These are phyloP conservation scores for Saccharomycopsis phalli DNA, from an alignment of 1,139 yeast species.

Conservation along the genomic window DNA sequence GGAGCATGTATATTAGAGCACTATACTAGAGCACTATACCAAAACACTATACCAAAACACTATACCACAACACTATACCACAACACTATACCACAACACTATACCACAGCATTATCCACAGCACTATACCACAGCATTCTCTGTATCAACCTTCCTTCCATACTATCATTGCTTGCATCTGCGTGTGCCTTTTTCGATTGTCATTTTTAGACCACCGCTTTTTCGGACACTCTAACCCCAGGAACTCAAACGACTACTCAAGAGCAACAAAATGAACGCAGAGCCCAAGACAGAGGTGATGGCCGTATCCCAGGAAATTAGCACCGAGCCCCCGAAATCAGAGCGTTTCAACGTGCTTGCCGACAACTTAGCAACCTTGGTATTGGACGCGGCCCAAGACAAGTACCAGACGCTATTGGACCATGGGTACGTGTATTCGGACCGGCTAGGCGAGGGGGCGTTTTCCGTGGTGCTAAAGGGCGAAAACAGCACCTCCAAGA, in stretches of 20 bases:
- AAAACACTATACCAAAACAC: too few species aligned
- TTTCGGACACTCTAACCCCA: too few species aligned
- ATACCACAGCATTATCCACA: too few species aligned
- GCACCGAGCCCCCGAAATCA: not conserved
- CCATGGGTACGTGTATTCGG: constrained; percentile 7
- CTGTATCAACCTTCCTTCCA: too few species aligned
- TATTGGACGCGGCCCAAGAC: constrained; percentile 2
- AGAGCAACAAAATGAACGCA: not conserved
- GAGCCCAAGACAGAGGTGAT: not conserved
- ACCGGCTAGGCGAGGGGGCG: constrained; percentile 20
- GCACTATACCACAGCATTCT: too few species aligned
- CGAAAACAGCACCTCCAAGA: constrained; percentile 27
- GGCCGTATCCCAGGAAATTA: not conserved
- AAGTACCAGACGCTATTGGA: constrained; percentile 6
- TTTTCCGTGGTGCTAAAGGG: constrained; percentile 18
- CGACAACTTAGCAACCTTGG: constrained; percentile 7
- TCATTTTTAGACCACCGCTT: too few species aligned
- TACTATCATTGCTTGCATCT: too few species aligned
- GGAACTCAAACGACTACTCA: not conserved
- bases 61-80: too few species aligned
- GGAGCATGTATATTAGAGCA: too few species aligned
- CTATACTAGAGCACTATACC: too few species aligned
- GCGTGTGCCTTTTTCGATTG: too few species aligned
- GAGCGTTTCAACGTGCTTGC: constrained; percentile 2
- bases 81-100: too few species aligned